Evolutionary conservation across 306 rosid species (phyloP), one percentile per base, ranked within the genome.

Genomic region (Abrus pulchellus): DNA sequence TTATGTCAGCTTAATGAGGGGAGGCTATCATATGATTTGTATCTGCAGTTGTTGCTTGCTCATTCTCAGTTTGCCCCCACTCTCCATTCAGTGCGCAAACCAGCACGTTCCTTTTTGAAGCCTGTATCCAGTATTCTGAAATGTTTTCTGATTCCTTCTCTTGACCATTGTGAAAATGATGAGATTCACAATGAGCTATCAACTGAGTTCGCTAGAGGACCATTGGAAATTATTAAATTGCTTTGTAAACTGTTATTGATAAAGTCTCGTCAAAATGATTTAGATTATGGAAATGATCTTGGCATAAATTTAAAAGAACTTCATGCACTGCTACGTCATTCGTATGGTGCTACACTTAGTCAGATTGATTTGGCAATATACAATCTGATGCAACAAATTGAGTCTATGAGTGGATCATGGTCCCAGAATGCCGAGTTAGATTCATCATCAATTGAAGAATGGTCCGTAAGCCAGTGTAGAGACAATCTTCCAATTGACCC

Each of bases 41-140:
- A 90, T 85, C 91, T 93, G 38, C 92, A 88, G 77, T 90, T 94
- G 75, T 83, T 94, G 62, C 90, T 92, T 78, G 88, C 94, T 34
- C 97, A 94, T 88, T 93, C 97, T 79, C 97, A 94, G 34, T 93
- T 94, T 90, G 95, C 89, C 48, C 78, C 91, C 59, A 89, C 91
- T 62, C 79, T 94, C 49, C 86, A 74, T 63, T 90, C 90, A 38
- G 62, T 81, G 65, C 65, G 62, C 79, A 84, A 76, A 82, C 72
- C 72, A 50, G 78, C 91, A 72, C 94, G 94, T 77, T 86, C 90
- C 56, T 85, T 89, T 83, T 82, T 79, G 44, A 93, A 90, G 88
- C 95, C 94, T 52, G 77, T 86, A 76, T 87, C 97, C 62, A 85
- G 97, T 83, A 81, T 94, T 81, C 80, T 94, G 85, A 89, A 90